Evolutionary conservation across 148 eudicot genomes (phyloP), one percentile per base, ranked within the genome.

Genomic region (Diospyros kaki): DNA sequence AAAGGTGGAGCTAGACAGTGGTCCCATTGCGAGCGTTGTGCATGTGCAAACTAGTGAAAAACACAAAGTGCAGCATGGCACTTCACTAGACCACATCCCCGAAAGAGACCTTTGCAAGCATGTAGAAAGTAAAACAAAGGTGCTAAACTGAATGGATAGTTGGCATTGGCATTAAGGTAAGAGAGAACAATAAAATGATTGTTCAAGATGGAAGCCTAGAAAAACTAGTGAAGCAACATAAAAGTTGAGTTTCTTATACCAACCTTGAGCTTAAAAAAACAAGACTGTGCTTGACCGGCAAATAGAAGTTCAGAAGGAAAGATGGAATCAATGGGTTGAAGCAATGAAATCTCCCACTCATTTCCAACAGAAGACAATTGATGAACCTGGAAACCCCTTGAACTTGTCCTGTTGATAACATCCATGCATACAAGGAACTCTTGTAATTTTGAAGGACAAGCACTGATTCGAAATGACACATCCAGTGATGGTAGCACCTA

Each of bases 251-350:
- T 55, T 45, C 52, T 15, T 43, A 18, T 75, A 73, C 92, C 77
- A 77, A 95, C 99, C 99, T 95, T 90, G 53, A 95, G 88, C 85
- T 84, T 95, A 73, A 93, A 85, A 82, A 92, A 95, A 79, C 90
- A 93, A 74, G 99, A 88, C 52, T 92, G 78, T 75, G 94, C 86
- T 76, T 95, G 97, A 73, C 99, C 99, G 67, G 94, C 88, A 80
- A 76, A 84, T 70, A 95, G 75, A 63, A 65, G 53, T 60, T 83
- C 87, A 50, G 86, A 84, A 40, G 94, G 92, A 68, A 86, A 80
- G 61, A 71, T 69, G 65, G 78, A 62, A 60, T 84, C 87, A 55
- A 85, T 71, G 60, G 97, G 91, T 80, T 88, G 89, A 64, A 90
- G 91, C 82, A 95, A 84, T 52, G 85, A 84, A 73, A 95, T 81